Conservation (phyloP, 192 early-diverging fungal species). For the Chytriomyces sp. region DNA sequence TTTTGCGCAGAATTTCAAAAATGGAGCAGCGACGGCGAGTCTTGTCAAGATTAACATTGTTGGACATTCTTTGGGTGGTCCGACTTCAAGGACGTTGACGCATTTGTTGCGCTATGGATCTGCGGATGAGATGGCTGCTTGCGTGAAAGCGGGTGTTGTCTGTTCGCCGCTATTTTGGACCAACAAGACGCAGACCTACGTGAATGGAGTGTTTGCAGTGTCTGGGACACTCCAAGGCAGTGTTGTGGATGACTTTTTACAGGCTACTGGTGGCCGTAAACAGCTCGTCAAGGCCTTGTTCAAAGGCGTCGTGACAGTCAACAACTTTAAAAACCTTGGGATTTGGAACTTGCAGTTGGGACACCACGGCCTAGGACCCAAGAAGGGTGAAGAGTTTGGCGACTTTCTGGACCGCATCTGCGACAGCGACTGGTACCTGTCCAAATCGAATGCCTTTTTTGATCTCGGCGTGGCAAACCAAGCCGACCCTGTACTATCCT, state of each 20-base stretch:
- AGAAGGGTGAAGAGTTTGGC: constrained; percentile 8
- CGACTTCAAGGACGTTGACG: constrained; percentile 25
- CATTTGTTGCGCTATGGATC: constrained; percentile 25
- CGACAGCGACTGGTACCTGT: constrained; percentile 11
- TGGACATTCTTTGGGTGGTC: constrained; percentile 33
- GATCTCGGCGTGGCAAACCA: constrained; percentile 3
- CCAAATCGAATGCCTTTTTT: constrained; percentile 35
- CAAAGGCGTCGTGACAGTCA: constrained; percentile 11
- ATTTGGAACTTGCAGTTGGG: constrained; percentile 34
- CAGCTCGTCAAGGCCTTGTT: constrained; percentile 15
- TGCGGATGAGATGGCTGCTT: constrained; percentile 28
- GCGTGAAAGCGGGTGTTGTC: constrained; percentile 6
- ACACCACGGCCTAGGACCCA: constrained; percentile 33
- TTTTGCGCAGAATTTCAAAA: not conserved
- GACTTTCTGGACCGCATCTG: constrained; percentile 23
- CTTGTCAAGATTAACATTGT: constrained; percentile 34
- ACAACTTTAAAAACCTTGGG: not conserved
- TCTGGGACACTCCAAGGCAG: constrained; percentile 21
- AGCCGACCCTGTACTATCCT: constrained; percentile 24
- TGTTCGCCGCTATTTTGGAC: constrained; percentile 36
- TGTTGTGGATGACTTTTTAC: constrained; percentile 16
- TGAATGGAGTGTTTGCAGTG: constrained; percentile 1
- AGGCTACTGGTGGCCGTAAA: not conserved
- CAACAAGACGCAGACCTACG: constrained; percentile 27
- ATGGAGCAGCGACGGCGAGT: no score